Base-by-base conservation (phyloP, 208 protist genomes). In the Trichomonas vaginalis region DNA sequence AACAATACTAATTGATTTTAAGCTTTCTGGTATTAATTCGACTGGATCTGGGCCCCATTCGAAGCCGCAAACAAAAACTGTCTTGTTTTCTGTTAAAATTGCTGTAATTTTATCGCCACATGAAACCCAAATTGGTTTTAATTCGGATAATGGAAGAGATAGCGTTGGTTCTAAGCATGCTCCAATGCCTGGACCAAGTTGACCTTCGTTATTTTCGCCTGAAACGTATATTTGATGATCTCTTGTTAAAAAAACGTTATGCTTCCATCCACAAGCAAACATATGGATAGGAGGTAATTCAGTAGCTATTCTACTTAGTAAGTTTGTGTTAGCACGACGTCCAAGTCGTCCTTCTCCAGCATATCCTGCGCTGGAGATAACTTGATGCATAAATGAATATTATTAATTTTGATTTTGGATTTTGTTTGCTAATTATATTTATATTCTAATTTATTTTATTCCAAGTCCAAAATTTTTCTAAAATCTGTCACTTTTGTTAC, bases 101-200 rank as follows among this genome's bases (percentile, higher is more conserved):
- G 86, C 86, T 51, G 86, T 92, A 6, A 92, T 56, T 51, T 92
- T 92, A 51, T 92, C 86, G 1, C 86, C 86, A 15, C 86, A 92
- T 92, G 86, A 48, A 51, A 45, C 23, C 45, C 45, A 92, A 48
- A 92, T 51, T 51, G 86, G 86, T 45, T 88, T 35, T 42, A 88
- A 27, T 17, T 47, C 40, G 9, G 35, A 45, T 45, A 88, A 40
- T 45, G 14, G 32, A 3, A 27, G 10, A 32, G 82, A 88, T n/a
- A 47, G 14, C 17, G 82, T 88, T 88, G 82, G 82, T n/a, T 45
- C 82, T 8, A 88, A 47, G 40, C 82, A 88, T 15, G 35, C 14
- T 88, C 39, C 35, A 9, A 47, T 42, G 17, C 39, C 82, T 88
- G 82, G 82, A 88, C 82, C 82, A 14, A 88, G 40, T 40, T 88